A percentile compares a stretch with the other conserved stretches of the same genome.
Evolutionary conservation across 129 eudicot species (phyloP).

Genomic region (Kitagawia praeruptora): DNA sequence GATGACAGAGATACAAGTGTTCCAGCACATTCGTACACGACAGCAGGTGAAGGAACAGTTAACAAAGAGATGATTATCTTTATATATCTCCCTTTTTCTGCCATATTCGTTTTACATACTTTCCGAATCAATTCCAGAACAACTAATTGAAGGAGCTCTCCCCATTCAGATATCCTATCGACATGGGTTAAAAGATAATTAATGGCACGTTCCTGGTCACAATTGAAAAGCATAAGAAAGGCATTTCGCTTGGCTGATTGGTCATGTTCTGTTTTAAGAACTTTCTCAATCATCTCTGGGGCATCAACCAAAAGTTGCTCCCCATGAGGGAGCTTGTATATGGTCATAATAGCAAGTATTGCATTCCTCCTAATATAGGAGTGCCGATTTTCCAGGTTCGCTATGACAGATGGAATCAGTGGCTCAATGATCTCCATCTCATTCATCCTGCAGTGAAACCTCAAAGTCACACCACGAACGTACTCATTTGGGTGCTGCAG

Average conservation of each 20-base stretch:
- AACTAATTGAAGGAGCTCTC: constrained; percentile 85
- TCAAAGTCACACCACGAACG: constrained; percentile 75
- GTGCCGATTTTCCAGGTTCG: constrained; percentile 83
- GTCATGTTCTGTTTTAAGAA: constrained; percentile 73
- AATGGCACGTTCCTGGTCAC: constrained; percentile 88
- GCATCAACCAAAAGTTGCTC: constrained; percentile 92
- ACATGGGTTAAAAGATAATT: constrained; percentile 75
- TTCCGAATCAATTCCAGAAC: constrained; percentile 89
- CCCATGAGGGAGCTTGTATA: constrained; percentile 94
- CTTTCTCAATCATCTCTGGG: constrained; percentile 85
- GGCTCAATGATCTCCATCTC: constrained; percentile 85
- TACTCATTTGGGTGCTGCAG: constrained; percentile 90
- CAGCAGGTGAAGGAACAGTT: constrained; percentile 87
- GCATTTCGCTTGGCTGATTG: constrained; percentile 92
- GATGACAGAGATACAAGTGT: constrained; percentile 89
- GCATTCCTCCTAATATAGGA: constrained; percentile 88
- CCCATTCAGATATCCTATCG: constrained; percentile 83
- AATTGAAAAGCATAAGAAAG: constrained; percentile 89
- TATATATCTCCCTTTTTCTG: constrained; percentile 83
- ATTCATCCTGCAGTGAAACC: constrained; percentile 75
- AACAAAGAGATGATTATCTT: constrained; percentile 76
- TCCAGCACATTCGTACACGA: constrained; percentile 91
- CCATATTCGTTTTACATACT: constrained; percentile 82
- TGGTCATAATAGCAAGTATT: constrained; percentile 87
- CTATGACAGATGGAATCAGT: constrained; percentile 69